Percentiles rank a stretch among this genome's conserved stretches.
phyloP scores from a whole-genome alignment of 306 rosid genomes.

The Lathyrus oleraceus region DNA sequence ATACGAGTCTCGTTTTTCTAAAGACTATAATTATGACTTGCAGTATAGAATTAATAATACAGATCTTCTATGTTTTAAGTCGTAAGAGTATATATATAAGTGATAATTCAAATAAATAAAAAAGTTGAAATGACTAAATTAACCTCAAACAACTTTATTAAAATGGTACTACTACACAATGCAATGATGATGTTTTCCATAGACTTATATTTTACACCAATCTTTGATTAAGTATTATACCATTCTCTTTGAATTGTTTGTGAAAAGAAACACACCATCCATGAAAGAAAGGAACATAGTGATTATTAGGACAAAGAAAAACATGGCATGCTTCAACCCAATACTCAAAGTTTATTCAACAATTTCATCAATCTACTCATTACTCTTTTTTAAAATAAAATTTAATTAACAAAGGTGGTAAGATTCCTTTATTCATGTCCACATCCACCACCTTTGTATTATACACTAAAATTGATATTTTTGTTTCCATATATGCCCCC shows the following conservation, averaged over 20 bases:
- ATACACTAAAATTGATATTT: slow-evolving; percentile 14
- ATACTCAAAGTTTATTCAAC: slow-evolving; percentile 39
- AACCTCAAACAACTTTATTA: not conserved
- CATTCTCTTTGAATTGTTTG: not conserved
- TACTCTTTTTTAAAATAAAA: slow-evolving; percentile 17
- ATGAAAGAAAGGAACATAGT: slow-evolving; percentile 33
- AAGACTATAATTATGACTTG: no score
- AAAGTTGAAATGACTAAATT: slow-evolving; percentile 30
- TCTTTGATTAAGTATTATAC: slow-evolving; percentile 20
- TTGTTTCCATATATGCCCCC: slow-evolving; percentile 33
- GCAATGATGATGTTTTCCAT: slow-evolving; percentile 31
- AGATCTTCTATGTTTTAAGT: no score
- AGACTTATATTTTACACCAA: slow-evolving; percentile 1
- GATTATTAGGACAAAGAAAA: slow-evolving; percentile 45
- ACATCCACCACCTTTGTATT: slow-evolving; percentile 31
- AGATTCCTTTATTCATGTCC: slow-evolving; percentile 44
- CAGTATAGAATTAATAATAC: no score
- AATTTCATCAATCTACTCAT: slow-evolving; percentile 49
- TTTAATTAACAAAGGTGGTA: slow-evolving; percentile 4
- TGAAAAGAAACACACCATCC: not conserved
- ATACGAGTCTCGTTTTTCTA: no score
- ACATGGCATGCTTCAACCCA: slow-evolving; percentile 37
- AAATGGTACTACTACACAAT: slow-evolving; percentile 11
- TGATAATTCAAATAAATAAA: no score
- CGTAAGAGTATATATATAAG: no score